These are phyloP conservation scores for Boletus semigastroideus DNA, from an alignment of 1,284 basidiomycete species.

Conservation along the genomic window DNA sequence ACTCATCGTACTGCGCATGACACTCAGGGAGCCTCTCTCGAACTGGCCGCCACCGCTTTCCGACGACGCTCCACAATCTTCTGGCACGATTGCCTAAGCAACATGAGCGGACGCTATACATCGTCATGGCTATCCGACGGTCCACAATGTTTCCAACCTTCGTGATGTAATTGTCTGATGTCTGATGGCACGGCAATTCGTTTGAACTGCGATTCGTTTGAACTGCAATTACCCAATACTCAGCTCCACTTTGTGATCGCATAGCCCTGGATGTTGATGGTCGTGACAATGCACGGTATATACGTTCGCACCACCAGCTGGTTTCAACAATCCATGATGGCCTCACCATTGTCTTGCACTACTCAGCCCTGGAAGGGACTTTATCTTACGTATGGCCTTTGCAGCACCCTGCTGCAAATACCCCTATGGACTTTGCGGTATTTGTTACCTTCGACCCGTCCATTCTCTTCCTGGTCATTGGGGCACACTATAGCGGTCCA, in stretches of 20 bases:
- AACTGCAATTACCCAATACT: no score
- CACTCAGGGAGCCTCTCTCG: conserved; percentile 20
- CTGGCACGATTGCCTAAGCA: conserved; percentile 24
- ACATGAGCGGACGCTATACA: background rate
- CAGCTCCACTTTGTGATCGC: no score
- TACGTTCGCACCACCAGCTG: no score
- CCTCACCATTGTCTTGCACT: conserved; percentile 1
- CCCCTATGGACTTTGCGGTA: conserved; percentile 44
- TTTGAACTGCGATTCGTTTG: no score
- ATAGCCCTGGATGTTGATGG: no score
- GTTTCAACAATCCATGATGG: background rate
- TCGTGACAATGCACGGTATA: no score
- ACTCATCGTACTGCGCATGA: conserved; percentile 1
- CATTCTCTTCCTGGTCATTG: conserved; percentile 27
- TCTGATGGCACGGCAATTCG: no score
- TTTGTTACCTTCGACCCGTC: conserved; percentile 25
- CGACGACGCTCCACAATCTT: conserved; percentile 19
- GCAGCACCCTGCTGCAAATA: conserved; percentile 44
- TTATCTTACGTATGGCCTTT: conserved; percentile 39
- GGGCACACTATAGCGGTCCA: conserved; percentile 12
- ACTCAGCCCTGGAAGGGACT: conserved; percentile 30
- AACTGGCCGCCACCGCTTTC: conserved; percentile 32
- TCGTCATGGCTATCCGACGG: no score
- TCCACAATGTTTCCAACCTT: no score
- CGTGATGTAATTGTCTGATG: no score